These are phyloP conservation scores for Asclepias syriaca DNA, from an alignment of 257 asterid species.

Conservation along the genomic window DNA sequence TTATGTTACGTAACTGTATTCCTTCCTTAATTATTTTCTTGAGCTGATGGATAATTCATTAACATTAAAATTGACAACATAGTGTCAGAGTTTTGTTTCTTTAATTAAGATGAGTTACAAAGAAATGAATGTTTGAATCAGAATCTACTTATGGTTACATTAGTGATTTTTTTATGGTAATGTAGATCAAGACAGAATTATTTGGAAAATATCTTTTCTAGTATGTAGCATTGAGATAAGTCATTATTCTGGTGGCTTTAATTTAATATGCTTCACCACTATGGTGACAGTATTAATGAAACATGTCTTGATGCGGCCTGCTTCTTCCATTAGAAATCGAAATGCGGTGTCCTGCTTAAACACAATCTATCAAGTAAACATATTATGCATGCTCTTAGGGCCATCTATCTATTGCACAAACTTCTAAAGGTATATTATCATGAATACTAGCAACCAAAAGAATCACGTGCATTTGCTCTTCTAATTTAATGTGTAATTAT, in stretches of 20 bases:
- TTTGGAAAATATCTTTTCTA: not conserved
- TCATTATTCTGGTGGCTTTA: constrained; percentile 1
- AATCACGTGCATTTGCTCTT: not conserved
- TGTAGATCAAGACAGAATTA: not conserved
- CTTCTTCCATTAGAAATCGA: not conserved
- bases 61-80: not conserved
- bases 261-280: constrained; percentile 6
- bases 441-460: not conserved
- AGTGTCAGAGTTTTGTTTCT: not conserved
- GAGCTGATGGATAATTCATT: not conserved
- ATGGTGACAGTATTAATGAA: not conserved
- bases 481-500: not conserved
- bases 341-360: not conserved
- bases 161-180: not conserved
- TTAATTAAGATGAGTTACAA: not conserved
- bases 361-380: constrained; percentile 3
- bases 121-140: not conserved
- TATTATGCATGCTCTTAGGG: constrained; percentile 10
- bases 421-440: not conserved
- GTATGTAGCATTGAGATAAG: constrained; percentile 1
- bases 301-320: constrained; percentile 12
- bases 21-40: not conserved
- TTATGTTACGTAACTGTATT: not conserved
- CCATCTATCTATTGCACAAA: not conserved
- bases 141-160: not conserved